These are phyloP conservation scores for Mucor sp. DNA, from an alignment of 371 early-diverging fungal species.

Conservation along the genomic window DNA sequence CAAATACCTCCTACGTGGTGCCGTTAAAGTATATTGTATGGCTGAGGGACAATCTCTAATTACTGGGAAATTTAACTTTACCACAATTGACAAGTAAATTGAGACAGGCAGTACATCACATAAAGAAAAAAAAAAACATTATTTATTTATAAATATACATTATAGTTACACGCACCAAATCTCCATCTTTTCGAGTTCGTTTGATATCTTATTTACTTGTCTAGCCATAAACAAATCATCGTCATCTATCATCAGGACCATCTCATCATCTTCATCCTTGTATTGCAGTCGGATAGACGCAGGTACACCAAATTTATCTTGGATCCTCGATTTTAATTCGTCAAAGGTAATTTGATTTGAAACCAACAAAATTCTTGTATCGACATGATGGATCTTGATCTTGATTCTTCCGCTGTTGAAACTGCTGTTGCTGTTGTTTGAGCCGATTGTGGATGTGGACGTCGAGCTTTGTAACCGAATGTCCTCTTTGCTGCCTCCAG, in stretches of 20 bases:
- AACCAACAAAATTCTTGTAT: slow-evolving; percentile 75
- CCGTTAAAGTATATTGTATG: too few species aligned
- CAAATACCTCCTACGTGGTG: too few species aligned
- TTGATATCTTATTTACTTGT: slow-evolving; percentile 55
- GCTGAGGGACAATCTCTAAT: too few species aligned
- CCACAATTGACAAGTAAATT: too few species aligned
- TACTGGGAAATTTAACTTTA: too few species aligned
- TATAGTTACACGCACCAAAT: slow-evolving; percentile 57
- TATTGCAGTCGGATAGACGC: slow-evolving; percentile 72
- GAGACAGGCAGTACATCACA: too few species aligned
- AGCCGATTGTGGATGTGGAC: slow-evolving; percentile 26
- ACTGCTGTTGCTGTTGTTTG: slow-evolving; percentile 9
- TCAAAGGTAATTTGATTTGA: slow-evolving; percentile 59
- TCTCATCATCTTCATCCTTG: slow-evolving; percentile 86
- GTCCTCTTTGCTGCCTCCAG: slow-evolving; percentile 4
- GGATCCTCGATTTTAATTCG: slow-evolving; percentile 61
- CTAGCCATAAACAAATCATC: slow-evolving; percentile 90
- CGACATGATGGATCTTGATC: slow-evolving; percentile 79
- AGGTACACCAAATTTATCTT: slow-evolving; percentile 64
- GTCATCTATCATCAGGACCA: slow-evolving; percentile 88
- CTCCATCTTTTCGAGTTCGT: slow-evolving; percentile 57
- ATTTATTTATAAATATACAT: background rate
- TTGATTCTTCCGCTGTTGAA: slow-evolving; percentile 51
- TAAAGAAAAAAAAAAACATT: background rate
- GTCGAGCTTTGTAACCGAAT: slow-evolving; percentile 18